Base-by-base conservation (phyloP, 371 early-diverging fungal genomes). In the Dinochytrium kinnereticum region DNA sequence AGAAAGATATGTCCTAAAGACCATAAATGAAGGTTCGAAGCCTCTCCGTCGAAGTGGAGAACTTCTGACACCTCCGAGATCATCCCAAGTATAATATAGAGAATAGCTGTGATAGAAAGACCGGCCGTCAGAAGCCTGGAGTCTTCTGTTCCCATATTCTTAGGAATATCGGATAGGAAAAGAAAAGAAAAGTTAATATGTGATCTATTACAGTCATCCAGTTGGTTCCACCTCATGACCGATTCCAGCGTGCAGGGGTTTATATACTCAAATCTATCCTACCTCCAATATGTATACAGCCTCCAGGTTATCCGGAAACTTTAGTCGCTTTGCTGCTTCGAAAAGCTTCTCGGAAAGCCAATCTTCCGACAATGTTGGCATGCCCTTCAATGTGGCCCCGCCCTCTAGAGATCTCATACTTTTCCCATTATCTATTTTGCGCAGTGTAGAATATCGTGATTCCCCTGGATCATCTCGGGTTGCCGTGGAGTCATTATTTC, bases 81-180 rank as follows among this genome's bases (percentile, higher is more conserved):
- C 5, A 53, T 5, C 26, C 5, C 55, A 13, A 26, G n/a, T 21
- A 24, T 5, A 26, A 53, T 53, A 24, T 53, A 53, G 26, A 53
- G 26, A 53, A 53, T 26, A 26, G n/a, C 26, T 53, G 55, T 53
- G 10, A 53, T 13, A 7, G 26, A 13, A 26, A 53, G 55, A 13
- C 55, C 55, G 17, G 26, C 26, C n/a, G 55, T 24, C 5, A 53
- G 24, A 5, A 5, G 5, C 26, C 55, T 13, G 34, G 64, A 15
- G 24, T 61, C 64, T 36, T 61, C 64, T 7, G 36, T 36, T 3
- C 64, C 64, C 64, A 61, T 61, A 26, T 53, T 53, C 55, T 53
- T 13, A n/a, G n/a, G n/a, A 44, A 13, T 21, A 21, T 10, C 49
- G 49, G 21, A 44, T 44, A 21, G 49, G 10, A 13, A 44, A 21